Evolutionary conservation across 2,329 filamentous ascomycete genomes (phyloP).

Genomic region (Paecilomyces formosus): DNA sequence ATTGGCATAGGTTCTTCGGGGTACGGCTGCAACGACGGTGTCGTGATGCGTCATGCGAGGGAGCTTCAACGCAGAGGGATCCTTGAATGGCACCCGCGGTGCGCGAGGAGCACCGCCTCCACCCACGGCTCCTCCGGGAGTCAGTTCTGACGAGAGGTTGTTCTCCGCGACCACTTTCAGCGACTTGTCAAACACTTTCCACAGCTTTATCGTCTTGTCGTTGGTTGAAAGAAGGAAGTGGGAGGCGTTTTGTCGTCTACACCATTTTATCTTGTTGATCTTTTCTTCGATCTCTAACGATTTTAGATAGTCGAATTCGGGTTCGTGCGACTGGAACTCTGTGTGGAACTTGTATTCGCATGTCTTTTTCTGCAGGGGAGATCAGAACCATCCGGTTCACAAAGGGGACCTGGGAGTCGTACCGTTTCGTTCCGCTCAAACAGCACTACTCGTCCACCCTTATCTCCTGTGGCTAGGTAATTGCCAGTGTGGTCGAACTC

Average conservation of each 20-base stretch:
- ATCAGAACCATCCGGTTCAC: slow-evolving; percentile 22
- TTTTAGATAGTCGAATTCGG: slow-evolving; percentile 98
- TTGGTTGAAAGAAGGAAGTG: slow-evolving; percentile 98
- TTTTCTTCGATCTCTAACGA: slow-evolving; percentile 99
- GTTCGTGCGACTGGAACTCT: slow-evolving; percentile 98
- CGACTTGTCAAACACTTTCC: slow-evolving; percentile 99
- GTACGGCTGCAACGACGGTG: slow-evolving; percentile 93
- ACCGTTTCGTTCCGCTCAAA: slow-evolving; percentile 83
- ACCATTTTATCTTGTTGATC: slow-evolving; percentile 99
- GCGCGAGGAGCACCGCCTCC: slow-evolving; percentile 71
- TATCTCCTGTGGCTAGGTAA: slow-evolving; percentile 46
- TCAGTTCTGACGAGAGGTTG: slow-evolving; percentile 91
- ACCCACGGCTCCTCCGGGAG: slow-evolving; percentile 62
- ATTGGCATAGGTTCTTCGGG: slow-evolving; percentile 93
- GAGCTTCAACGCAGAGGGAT: slow-evolving; percentile 76
- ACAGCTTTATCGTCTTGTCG: slow-evolving; percentile 99
- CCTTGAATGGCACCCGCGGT: slow-evolving; percentile 68
- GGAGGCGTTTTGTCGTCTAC: slow-evolving; percentile 92
- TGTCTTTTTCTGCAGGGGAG: slow-evolving; percentile 76
- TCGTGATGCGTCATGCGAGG: slow-evolving; percentile 96
- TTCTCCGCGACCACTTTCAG: slow-evolving; percentile 98
- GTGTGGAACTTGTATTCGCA: slow-evolving; percentile 99
- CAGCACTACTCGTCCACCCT: slow-evolving; percentile 44
- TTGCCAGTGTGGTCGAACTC: slow-evolving; percentile 48
- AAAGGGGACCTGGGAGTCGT: slow-evolving; percentile 9